Percentiles rank a stretch among this genome's conserved stretches.
These are phyloP conservation scores for Saraca asoca DNA, from an alignment of 331 rosid genomes.

Conservation along the genomic window DNA sequence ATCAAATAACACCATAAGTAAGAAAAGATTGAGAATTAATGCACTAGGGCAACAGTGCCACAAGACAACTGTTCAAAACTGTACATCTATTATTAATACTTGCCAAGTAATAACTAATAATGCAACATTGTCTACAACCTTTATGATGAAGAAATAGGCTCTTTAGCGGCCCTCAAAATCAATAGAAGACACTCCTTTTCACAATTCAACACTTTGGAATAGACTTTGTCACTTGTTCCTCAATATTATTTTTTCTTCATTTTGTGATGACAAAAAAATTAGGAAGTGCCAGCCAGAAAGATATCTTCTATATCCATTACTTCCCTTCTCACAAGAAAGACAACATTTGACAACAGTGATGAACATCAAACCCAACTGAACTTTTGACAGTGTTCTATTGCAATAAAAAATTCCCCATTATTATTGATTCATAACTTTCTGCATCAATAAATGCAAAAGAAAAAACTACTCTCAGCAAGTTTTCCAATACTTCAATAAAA, in stretches of 20 bases:
- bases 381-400: not conserved
- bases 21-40: constrained; percentile 1
- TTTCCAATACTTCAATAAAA: not conserved
- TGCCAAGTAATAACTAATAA: not conserved
- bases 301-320: not conserved
- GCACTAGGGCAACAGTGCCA: not conserved
- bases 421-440: not conserved
- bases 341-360: not conserved
- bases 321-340: not conserved
- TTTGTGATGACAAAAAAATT: not conserved
- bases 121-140: not conserved
- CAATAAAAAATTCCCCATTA: constrained; percentile 6
- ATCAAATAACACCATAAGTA: not conserved
- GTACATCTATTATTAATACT: not conserved
- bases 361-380: not conserved
- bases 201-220: not conserved
- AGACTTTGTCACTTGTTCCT: not conserved
- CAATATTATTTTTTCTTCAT: not conserved
- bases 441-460: constrained; percentile 12
- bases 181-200: not conserved
- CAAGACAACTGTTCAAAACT: not conserved
- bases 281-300: not conserved
- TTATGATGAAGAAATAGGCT: not conserved
- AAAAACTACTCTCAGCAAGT: constrained; percentile 6
- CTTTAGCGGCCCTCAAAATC: not conserved